Conservation (phyloP, 1,284 basidiomycete genomes). For the Cryptococcus sp. region DNA sequence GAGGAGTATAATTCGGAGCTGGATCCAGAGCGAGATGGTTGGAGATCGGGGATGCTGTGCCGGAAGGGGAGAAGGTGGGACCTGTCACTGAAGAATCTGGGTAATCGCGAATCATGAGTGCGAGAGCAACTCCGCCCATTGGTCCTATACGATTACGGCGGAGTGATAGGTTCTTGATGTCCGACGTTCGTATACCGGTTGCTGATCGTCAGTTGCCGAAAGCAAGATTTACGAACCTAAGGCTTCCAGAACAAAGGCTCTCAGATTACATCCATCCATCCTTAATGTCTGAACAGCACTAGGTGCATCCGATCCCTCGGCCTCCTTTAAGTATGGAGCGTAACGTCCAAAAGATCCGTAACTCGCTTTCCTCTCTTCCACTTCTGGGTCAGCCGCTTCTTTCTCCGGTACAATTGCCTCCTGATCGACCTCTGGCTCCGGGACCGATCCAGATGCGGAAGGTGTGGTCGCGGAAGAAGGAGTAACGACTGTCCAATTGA, state of each 20-base stretch:
- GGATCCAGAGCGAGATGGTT: constrained; percentile 1
- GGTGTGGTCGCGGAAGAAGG: not conserved
- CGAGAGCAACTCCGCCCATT: constrained; percentile 81
- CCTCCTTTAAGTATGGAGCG: constrained; percentile 35
- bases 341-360: constrained; percentile 37
- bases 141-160: constrained; percentile 77
- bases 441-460: not conserved
- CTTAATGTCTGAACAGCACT: constrained; percentile 63
- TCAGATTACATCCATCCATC: constrained; percentile 74
- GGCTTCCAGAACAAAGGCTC: constrained; percentile 66
- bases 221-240: constrained; percentile 59
- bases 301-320: constrained; percentile 13
- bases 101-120: constrained; percentile 91
- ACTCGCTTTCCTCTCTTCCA: constrained; percentile 8
- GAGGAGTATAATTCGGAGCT: constrained; percentile 72
- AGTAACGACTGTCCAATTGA: constrained; percentile 46
- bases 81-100: constrained; percentile 58
- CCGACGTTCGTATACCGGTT: constrained; percentile 72
- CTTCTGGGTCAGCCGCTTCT: constrained; percentile 26
- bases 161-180: constrained; percentile 77
- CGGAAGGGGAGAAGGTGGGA: constrained; percentile 45
- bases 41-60: constrained; percentile 52
- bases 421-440: not conserved
- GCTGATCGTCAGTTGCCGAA: constrained; percentile 55
- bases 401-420: constrained; percentile 13